Evolutionary conservation across 176 grass and related monocot species (phyloP), one percentile per base, ranked within the genome.

Genomic region (Eleusine indica): DNA sequence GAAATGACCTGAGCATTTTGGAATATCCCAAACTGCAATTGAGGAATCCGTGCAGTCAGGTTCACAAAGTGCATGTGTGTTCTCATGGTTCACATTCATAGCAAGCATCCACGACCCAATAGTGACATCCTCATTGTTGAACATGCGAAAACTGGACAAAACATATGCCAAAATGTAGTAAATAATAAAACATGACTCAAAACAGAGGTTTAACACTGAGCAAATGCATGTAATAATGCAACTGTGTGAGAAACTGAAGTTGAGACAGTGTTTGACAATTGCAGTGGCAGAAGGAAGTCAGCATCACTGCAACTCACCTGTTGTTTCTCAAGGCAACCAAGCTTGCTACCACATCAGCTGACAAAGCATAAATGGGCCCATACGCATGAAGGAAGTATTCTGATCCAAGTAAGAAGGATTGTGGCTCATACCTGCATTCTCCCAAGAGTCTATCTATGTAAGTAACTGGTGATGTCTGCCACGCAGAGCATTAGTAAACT

Each of bases 21-120:
- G 97, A 71, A 99, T 99, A 73, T 99, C 97, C 97, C 97, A 99
- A 64, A 99, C 97, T 46, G 97, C 97, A 91, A 99, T 86, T 84
- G 97, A 90, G 29, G 93, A 92, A 18, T 85, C 41, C 5, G 86
- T 85, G 81, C 97, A 99, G 65, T 99, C 93, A 72, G 87, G 71
- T 46, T 91, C 90, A 66, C 97, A 99, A 38, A 99, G 89, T 63
- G 89, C 81, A 79, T 89, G 97, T 0, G 85, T 86, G 62, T 99
- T 94, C 87, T 99, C 97, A 68, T 99, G 93, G 85, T 96, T 99
- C 3, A 96, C 97, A 38, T 99, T 99, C 97, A 99, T 96, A 49
- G 93, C 93, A 69, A 96, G 93, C 97, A 99, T 99, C 97, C 97
- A 99, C 17, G 93, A 90, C 75, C 97, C 97, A 25, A 99, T 92